Evolutionary conservation across 345 rosid genomes (phyloP).

Genomic region (Populus deltoides): DNA sequence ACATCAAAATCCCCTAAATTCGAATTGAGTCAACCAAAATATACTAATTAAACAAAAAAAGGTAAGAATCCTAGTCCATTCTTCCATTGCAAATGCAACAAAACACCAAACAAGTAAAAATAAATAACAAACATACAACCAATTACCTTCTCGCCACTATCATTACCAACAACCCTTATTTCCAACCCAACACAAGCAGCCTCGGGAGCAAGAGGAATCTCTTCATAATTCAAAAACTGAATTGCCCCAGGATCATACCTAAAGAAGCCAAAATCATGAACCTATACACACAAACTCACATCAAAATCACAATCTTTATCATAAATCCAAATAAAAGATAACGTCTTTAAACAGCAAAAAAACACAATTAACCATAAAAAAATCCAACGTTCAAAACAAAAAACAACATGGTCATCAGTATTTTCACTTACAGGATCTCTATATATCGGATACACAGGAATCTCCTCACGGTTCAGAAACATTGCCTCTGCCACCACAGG

Average conservation of each 20-base stretch:
- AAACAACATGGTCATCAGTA: conserved; percentile 17
- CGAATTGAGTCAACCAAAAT: no score
- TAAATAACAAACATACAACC: neutral
- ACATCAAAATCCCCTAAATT: no score
- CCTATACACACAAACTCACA: conserved; percentile 41
- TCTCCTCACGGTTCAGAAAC: conserved; percentile 88
- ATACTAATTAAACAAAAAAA: no score
- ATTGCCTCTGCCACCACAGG: conserved; percentile 97
- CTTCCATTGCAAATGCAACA: no score
- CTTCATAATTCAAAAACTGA: conserved; percentile 80
- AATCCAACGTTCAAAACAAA: no score
- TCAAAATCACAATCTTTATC: no score
- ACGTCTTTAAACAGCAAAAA: no score
- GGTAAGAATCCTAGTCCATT: no score
- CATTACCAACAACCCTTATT: conserved; percentile 95
- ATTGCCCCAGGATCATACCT: conserved; percentile 73
- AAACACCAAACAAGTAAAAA: no score
- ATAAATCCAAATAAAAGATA: no score
- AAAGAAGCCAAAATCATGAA: conserved; percentile 98
- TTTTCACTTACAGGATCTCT: conserved; percentile 65
- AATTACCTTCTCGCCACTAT: conserved; percentile 90
- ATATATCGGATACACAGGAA: conserved; percentile 77
- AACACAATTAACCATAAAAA: no score
- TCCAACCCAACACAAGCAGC: conserved; percentile 93
- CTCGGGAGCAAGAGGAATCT: conserved; percentile 94